phyloP scores from a whole-genome alignment of 495 filamentous ascomycete species.

The Penicillium diatomitis region DNA sequence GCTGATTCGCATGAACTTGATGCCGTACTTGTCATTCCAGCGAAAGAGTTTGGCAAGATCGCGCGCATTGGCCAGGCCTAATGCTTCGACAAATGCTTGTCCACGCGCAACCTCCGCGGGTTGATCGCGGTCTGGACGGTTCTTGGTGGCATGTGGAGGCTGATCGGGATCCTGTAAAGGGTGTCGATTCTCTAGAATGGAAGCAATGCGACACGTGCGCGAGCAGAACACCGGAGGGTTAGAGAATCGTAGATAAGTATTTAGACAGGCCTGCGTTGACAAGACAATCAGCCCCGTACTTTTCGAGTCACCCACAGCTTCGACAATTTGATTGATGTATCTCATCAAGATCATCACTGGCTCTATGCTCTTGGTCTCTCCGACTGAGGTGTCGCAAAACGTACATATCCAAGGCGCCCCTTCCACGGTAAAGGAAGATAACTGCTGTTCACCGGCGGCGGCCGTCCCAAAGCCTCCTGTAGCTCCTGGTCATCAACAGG shows the following conservation, averaged over 20 bases:
- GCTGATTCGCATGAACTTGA: constrained; percentile 86
- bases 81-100: constrained; percentile 60
- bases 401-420: constrained; percentile 82
- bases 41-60: constrained; percentile 78
- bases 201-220: constrained; percentile 82
- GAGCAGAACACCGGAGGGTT: constrained; percentile 87
- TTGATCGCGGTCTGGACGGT: constrained; percentile 65
- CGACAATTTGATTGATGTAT: too few relatives aligned
- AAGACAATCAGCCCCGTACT: too few relatives aligned
- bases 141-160: constrained; percentile 72
- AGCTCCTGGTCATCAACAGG: constrained; percentile 35
- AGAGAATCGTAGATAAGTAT: constrained; percentile 82
- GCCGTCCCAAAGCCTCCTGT: constrained; percentile 44
- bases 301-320: too few relatives aligned
- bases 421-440: constrained; percentile 90
- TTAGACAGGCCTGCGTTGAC: constrained; percentile 62
- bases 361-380: too few relatives aligned
- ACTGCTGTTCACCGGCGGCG: constrained; percentile 75
- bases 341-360: too few relatives aligned
- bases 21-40: constrained; percentile 91
- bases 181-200: constrained; percentile 81
- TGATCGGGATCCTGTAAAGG: constrained; percentile 65
- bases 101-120: constrained; percentile 54
- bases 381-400: constrained; percentile 36
- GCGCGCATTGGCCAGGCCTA: constrained; percentile 73